phyloP scores from a whole-genome alignment of 2,329 filamentous ascomycete species.

The Paradendryphiella salina region DNA sequence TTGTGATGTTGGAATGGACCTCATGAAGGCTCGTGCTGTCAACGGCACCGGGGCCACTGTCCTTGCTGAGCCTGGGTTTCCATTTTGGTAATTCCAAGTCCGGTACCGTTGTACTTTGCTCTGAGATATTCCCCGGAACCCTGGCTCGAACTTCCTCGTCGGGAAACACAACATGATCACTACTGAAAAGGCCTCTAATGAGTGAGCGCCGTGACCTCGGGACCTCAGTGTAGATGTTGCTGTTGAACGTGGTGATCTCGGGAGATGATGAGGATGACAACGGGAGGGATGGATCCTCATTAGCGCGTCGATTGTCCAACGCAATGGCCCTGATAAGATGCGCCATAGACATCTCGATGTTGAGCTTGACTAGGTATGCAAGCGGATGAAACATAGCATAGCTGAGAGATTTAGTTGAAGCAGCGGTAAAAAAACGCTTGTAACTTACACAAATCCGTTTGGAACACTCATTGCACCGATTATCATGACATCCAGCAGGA shows the following conservation, averaged over 20 bases:
- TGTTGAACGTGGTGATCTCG: neutral
- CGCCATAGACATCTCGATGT: conserved; percentile 44
- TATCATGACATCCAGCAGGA: conserved; percentile 41
- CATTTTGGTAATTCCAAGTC: neutral
- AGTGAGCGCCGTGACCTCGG: conserved; percentile 9
- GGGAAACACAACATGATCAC: neutral
- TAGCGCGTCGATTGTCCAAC: conserved; percentile 9
- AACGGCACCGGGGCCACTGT: neutral
- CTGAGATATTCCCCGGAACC: conserved; percentile 13
- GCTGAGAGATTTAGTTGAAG: conserved; percentile 10
- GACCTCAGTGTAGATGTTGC: conserved; percentile 4
- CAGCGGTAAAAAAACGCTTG: neutral
- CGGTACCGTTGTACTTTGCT: conserved; percentile 7
- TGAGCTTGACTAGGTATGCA: conserved; percentile 53
- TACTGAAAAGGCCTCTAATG: conserved; percentile 14
- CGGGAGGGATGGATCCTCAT: neutral
- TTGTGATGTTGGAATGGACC: neutral
- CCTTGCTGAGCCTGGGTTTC: neutral
- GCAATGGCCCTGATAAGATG: conserved; percentile 47
- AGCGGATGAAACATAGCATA: conserved; percentile 55
- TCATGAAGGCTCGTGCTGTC: neutral
- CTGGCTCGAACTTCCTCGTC: conserved; percentile 3
- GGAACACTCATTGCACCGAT: conserved; percentile 51
- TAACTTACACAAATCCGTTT: conserved; percentile 45
- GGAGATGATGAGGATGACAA: conserved; percentile 3